A percentile compares a stretch with the other conserved stretches of the same genome.
phyloP scores from a whole-genome alignment of 495 filamentous ascomycete genomes.

The Hypoxylon fragiforme region DNA sequence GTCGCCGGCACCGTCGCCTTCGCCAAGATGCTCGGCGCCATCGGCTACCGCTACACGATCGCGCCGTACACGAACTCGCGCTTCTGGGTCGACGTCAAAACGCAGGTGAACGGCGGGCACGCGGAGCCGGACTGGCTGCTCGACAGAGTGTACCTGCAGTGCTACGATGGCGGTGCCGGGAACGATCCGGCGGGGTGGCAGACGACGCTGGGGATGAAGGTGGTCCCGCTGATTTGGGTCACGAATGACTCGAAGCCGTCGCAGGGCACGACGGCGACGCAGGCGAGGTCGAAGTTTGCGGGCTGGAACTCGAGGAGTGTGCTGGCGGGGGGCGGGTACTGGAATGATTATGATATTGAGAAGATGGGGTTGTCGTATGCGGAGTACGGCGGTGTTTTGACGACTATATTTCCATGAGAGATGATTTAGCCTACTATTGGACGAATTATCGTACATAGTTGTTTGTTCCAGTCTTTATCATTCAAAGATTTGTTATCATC shows the following conservation, averaged over 20 bases:
- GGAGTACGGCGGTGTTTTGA: constrained; percentile 42
- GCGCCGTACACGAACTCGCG: constrained; percentile 45
- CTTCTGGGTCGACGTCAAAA: constrained; percentile 40
- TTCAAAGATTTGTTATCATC: too few species aligned
- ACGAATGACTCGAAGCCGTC: constrained; percentile 49
- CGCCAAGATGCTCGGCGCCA: constrained; percentile 43
- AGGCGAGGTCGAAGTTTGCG: constrained; percentile 39
- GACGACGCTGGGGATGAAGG: constrained; percentile 41
- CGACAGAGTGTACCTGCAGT: constrained; percentile 47
- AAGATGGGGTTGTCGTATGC: constrained; percentile 47
- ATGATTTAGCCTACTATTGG: too few species aligned
- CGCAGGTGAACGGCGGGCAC: constrained; percentile 36
- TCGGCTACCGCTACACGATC: constrained; percentile 46
- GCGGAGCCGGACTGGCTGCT: constrained; percentile 33
- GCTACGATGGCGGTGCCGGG: constrained; percentile 46
- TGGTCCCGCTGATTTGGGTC: constrained; percentile 51
- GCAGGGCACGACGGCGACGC: constrained; percentile 40
- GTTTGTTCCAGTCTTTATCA: too few species aligned
- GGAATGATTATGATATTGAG: constrained; percentile 53
- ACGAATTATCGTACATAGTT: too few species aligned
- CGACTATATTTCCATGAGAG: constrained; percentile 38
- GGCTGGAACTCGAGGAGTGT: constrained; percentile 36
- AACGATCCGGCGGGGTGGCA: constrained; percentile 46
- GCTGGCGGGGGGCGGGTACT: constrained; percentile 47
- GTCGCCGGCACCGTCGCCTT: constrained; percentile 43